A percentile compares a stretch with the other conserved stretches of the same genome.
Evolutionary conservation across 352 stramenopile genomes (phyloP).

Genomic region (Phytophthora pini): DNA sequence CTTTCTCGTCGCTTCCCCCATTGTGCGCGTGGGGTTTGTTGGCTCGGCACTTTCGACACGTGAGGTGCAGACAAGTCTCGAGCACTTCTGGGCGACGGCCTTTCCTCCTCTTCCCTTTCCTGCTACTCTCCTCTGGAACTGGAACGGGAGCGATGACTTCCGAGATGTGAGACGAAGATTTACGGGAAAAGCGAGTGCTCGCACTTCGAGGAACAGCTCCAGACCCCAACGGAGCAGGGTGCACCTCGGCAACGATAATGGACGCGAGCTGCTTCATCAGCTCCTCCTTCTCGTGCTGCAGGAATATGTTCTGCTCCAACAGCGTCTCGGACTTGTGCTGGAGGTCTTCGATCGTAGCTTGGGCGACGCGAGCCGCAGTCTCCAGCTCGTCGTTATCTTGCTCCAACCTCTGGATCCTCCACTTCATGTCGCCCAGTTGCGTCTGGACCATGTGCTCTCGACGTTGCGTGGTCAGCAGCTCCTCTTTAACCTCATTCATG

Average conservation of each 20-base stretch:
- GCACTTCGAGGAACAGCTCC: constrained; percentile 9
- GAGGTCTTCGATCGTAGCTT: constrained; percentile 66
- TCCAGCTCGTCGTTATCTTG: constrained; percentile 79
- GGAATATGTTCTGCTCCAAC: constrained; percentile 73
- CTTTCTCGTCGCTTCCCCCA: constrained; percentile 30
- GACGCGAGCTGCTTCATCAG: constrained; percentile 36
- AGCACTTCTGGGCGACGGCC: constrained; percentile 62
- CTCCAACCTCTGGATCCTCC: constrained; percentile 69
- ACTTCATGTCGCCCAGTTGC: constrained; percentile 64
- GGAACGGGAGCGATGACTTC: constrained; percentile 16
- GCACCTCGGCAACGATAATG: constrained; percentile 43
- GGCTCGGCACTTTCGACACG: constrained; percentile 52
- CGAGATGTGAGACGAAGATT: constrained; percentile 36
- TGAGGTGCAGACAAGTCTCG: constrained; percentile 76
- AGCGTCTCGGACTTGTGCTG: constrained; percentile 62
- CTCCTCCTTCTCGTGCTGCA: constrained; percentile 75
- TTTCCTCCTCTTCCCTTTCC: constrained; percentile 34
- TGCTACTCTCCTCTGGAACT: constrained; percentile 16
- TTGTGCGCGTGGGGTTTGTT: constrained; percentile 32
- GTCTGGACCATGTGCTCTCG: constrained; percentile 43
- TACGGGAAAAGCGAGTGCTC: constrained; percentile 36
- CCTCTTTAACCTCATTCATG: constrained; percentile 20
- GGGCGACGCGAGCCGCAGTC: constrained; percentile 61
- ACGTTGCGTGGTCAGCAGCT: constrained; percentile 34
- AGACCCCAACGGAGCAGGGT: constrained; percentile 20